These are phyloP conservation scores for Entomortierella beljakovae DNA, from an alignment of 192 early-diverging fungal species.

Conservation along the genomic window DNA sequence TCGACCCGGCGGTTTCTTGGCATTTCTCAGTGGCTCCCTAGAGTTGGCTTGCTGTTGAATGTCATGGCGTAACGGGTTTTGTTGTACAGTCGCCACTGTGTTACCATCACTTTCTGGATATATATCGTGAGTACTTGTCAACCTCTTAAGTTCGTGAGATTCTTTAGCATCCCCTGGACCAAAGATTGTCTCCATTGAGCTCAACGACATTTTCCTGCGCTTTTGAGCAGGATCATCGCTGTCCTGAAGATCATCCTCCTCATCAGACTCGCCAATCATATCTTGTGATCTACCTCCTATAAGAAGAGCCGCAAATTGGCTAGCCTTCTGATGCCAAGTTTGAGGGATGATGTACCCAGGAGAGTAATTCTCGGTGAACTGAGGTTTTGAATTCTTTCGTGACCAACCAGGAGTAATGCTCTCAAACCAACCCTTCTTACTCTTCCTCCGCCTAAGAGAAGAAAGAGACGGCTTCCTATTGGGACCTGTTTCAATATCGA, in stretches of 20 bases:
- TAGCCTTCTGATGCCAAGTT: slow-evolving; percentile 51
- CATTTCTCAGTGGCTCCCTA: background rate
- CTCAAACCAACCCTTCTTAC: slow-evolving; percentile 46
- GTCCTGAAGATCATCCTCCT: slow-evolving; percentile 38
- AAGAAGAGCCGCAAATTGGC: slow-evolving; percentile 32
- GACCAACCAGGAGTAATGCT: slow-evolving; percentile 43
- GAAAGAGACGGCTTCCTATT: slow-evolving; percentile 7
- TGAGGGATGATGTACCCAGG: slow-evolving; percentile 49
- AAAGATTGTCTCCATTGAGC: slow-evolving; percentile 11
- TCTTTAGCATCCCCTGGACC: background rate
- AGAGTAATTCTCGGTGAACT: slow-evolving; percentile 18
- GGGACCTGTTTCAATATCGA: background rate
- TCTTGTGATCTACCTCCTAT: slow-evolving; percentile 45
- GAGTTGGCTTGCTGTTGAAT: background rate
- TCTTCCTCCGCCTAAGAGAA: slow-evolving; percentile 5
- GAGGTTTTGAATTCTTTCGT: slow-evolving; percentile 9
- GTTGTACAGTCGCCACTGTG: slow-evolving; percentile 3
- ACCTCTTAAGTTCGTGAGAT: background rate
- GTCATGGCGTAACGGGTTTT: slow-evolving; percentile 9
- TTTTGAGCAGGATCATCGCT: slow-evolving; percentile 17
- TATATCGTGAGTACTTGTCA: background rate
- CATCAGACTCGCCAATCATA: slow-evolving; percentile 44
- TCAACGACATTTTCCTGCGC: slow-evolving; percentile 7
- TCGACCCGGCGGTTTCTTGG: background rate
- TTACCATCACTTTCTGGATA: background rate